phyloP scores from a whole-genome alignment of 2,329 filamentous ascomycete species.

The Fusarium sp. region DNA sequence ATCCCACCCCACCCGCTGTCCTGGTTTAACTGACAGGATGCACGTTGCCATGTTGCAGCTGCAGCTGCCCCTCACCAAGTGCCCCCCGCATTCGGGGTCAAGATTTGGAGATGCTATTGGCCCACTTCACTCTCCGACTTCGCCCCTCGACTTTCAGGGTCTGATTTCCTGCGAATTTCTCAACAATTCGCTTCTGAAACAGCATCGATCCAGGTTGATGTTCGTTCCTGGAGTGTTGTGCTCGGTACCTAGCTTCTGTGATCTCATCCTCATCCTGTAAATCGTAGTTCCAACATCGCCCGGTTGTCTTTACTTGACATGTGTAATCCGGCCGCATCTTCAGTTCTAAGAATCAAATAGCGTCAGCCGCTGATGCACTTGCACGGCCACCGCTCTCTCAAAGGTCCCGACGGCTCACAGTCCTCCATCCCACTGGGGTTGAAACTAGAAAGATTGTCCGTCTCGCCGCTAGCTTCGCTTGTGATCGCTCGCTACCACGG shows the following conservation, averaged over 20 bases:
- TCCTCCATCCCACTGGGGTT: not conserved
- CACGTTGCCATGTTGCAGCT: constrained; percentile 18
- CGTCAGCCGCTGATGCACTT: too few species aligned
- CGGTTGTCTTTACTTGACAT: too few species aligned
- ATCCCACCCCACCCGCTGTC: not conserved
- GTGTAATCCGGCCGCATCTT: too few species aligned
- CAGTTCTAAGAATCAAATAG: too few species aligned
- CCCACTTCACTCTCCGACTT: constrained; percentile 2
- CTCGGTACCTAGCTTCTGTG: not conserved
- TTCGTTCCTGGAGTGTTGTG: not conserved
- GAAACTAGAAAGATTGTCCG: constrained; percentile 18
- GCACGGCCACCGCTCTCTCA: not conserved
- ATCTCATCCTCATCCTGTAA: too few species aligned
- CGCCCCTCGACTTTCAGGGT: constrained; percentile 32
- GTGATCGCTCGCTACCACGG: constrained; percentile 19
- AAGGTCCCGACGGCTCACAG: not conserved
- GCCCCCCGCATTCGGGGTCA: constrained; percentile 44
- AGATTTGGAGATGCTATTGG: constrained; percentile 27
- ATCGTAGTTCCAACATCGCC: too few species aligned
- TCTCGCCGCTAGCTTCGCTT: constrained; percentile 34
- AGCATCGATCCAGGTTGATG: not conserved
- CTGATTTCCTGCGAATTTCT: constrained; percentile 19
- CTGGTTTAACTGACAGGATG: not conserved
- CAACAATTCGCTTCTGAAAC: constrained; percentile 32
- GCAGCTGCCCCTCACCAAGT: constrained; percentile 34